Conservation (phyloP, 1,284 basidiomycete species). For the Ganoderma lucidum region DNA sequence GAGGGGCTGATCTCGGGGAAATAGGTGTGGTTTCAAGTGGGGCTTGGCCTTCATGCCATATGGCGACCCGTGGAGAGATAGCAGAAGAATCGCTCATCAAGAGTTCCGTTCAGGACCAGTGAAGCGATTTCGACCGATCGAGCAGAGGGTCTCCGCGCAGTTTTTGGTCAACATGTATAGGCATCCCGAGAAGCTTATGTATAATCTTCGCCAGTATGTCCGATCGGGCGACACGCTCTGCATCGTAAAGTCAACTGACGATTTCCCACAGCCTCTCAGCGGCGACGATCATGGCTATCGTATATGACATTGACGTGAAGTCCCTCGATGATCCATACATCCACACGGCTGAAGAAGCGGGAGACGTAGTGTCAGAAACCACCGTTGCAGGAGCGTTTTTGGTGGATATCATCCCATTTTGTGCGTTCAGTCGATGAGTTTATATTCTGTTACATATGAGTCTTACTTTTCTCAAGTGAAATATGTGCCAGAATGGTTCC, state of each 20-base stretch:
- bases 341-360: constrained; percentile 35
- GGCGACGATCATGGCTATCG: constrained; percentile 36
- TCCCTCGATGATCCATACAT: constrained; percentile 37
- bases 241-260: not conserved
- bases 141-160: constrained; percentile 39
- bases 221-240: not conserved
- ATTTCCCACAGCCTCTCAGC: constrained; percentile 33
- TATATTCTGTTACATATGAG: not conserved
- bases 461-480: constrained; percentile 12
- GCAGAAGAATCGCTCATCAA: constrained; percentile 47
- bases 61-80: constrained; percentile 49
- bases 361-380: constrained; percentile 27
- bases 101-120: constrained; percentile 27
- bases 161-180: constrained; percentile 44
- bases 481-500: constrained; percentile 39
- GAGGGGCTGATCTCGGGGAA: not conserved
- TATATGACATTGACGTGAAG: constrained; percentile 40
- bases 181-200: constrained; percentile 30
- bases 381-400: constrained; percentile 33
- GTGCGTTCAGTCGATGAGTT: constrained; percentile 23
- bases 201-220: constrained; percentile 40
- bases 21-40: constrained; percentile 52
- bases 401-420: constrained; percentile 37
- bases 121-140: constrained; percentile 25
- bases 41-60: constrained; percentile 46